A percentile compares a stretch with the other conserved stretches of the same genome.
Conservation (phyloP, 305 asterid species). For the Striga hermonthica region DNA sequence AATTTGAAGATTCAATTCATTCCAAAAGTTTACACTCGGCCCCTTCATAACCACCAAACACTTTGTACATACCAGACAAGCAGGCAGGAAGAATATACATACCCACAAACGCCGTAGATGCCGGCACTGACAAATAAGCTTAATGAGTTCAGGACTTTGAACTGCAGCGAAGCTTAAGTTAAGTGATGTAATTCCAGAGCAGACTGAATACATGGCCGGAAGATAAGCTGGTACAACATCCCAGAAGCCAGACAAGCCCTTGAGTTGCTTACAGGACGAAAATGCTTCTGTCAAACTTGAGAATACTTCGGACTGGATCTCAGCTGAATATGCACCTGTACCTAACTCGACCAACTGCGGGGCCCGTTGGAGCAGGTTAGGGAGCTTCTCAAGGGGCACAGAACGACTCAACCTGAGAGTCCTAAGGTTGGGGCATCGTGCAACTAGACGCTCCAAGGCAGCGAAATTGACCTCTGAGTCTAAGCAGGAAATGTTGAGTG, state of each 20-base stretch:
- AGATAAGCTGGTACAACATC: slow-evolving; percentile 78
- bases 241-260: slow-evolving; percentile 84
- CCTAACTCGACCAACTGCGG: slow-evolving; percentile 83
- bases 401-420: slow-evolving; percentile 69
- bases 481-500: slow-evolving; percentile 76
- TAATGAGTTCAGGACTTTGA: slow-evolving; percentile 64
- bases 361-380: slow-evolving; percentile 60
- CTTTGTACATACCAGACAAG: no score
- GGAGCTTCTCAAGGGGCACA: slow-evolving; percentile 80
- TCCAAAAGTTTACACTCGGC: not conserved
- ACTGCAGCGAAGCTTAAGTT: slow-evolving; percentile 67
- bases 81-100: slow-evolving; percentile 23
- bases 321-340: slow-evolving; percentile 75
- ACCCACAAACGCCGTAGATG: slow-evolving; percentile 78
- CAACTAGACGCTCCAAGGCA: slow-evolving; percentile 75
- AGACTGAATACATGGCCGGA: slow-evolving; percentile 67
- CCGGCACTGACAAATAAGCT: slow-evolving; percentile 66
- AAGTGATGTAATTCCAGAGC: slow-evolving; percentile 62
- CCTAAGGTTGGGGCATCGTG: slow-evolving; percentile 64
- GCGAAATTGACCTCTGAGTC: slow-evolving; percentile 67
- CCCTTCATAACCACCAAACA: not conserved
- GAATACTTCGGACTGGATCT: slow-evolving; percentile 58
- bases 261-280: slow-evolving; percentile 61
- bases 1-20: not conserved
- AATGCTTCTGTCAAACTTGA: slow-evolving; percentile 62